phyloP scores from a whole-genome alignment of 495 filamentous ascomycete species.

The Lophiotrema nucula region DNA sequence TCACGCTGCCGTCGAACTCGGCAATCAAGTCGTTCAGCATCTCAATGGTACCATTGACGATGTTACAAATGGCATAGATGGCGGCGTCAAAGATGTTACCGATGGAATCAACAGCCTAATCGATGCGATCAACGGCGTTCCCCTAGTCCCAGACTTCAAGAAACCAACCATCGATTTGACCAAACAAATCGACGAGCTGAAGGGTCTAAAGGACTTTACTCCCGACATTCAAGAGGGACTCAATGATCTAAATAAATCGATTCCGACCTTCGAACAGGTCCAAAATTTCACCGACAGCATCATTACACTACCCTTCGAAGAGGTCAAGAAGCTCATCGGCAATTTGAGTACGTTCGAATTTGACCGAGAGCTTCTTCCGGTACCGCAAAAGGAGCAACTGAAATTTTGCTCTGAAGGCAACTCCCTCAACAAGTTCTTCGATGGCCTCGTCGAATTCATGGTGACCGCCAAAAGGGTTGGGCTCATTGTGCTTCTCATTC shows the following conservation, averaged over 20 bases:
- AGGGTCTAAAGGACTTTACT: slow-evolving; percentile 67
- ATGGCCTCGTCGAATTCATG: slow-evolving; percentile 59
- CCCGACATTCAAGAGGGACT: slow-evolving; percentile 62
- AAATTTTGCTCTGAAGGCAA: slow-evolving; percentile 86
- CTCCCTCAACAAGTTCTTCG: slow-evolving; percentile 84
- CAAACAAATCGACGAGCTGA: slow-evolving; percentile 59
- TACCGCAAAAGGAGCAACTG: slow-evolving; percentile 76
- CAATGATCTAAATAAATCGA: slow-evolving; percentile 65
- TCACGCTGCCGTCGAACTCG: slow-evolving; percentile 62
- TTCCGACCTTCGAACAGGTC: slow-evolving; percentile 81
- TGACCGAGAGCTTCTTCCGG: slow-evolving; percentile 70
- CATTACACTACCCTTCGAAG: slow-evolving; percentile 74
- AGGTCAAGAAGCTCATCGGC: slow-evolving; percentile 67
- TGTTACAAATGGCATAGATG: slow-evolving; percentile 62
- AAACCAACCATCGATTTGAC: slow-evolving; percentile 61
- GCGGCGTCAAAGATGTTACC: slow-evolving; percentile 56
- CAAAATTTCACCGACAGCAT: slow-evolving; percentile 71
- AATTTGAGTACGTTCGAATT: slow-evolving; percentile 69
- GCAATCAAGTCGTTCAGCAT: slow-evolving; percentile 67
- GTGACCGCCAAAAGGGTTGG: slow-evolving; percentile 67
- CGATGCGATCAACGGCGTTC: slow-evolving; percentile 47
- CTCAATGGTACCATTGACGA: slow-evolving; percentile 70
- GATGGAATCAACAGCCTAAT: slow-evolving; percentile 60
- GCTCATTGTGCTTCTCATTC: slow-evolving; percentile 65
- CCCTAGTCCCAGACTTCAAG: slow-evolving; percentile 32